Evolutionary conservation across 2,329 filamentous ascomycete genomes (phyloP).

Genomic region (Plenodomus lindquistii): DNA sequence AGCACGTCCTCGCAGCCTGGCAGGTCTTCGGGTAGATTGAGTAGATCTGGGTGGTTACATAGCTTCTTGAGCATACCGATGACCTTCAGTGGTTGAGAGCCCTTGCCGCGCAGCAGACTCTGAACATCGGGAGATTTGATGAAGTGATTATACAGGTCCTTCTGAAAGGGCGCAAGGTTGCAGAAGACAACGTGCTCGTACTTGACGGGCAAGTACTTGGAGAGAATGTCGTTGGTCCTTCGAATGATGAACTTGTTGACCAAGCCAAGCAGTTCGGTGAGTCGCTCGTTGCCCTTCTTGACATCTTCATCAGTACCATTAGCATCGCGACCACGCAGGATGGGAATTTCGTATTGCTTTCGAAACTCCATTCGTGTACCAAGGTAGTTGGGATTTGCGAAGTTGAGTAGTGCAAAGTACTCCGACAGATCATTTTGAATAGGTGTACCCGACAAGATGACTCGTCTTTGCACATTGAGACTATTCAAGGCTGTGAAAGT

Average conservation of each 20-base stretch:
- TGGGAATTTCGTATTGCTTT: slow-evolving; percentile 91
- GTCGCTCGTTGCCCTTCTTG: slow-evolving; percentile 79
- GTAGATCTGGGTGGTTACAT: slow-evolving; percentile 94
- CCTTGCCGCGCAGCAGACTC: slow-evolving; percentile 86
- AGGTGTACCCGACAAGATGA: slow-evolving; percentile 94
- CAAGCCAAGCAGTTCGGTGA: slow-evolving; percentile 76
- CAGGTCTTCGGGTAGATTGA: slow-evolving; percentile 80
- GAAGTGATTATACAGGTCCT: slow-evolving; percentile 94
- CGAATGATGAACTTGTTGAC: slow-evolving; percentile 99
- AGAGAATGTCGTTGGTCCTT: slow-evolving; percentile 94
- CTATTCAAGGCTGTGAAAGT: slow-evolving; percentile 91
- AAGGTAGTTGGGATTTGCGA: slow-evolving; percentile 90
- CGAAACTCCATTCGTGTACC: slow-evolving; percentile 89
- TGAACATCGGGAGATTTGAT: slow-evolving; percentile 95
- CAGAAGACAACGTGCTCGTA: slow-evolving; percentile 99
- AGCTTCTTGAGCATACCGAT: slow-evolving; percentile 97
- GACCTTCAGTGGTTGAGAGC: slow-evolving; percentile 92
- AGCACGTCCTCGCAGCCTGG: slow-evolving; percentile 82
- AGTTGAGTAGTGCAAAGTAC: slow-evolving; percentile 94
- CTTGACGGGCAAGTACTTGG: slow-evolving; percentile 96
- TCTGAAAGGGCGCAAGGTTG: slow-evolving; percentile 88
- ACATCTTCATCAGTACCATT: slow-evolving; percentile 82
- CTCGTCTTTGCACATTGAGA: slow-evolving; percentile 85
- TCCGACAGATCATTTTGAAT: slow-evolving; percentile 99
- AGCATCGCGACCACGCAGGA: slow-evolving; percentile 87